Percentiles rank a stretch among this genome's conserved stretches.
These are phyloP conservation scores for Earliella scabrosa DNA, from an alignment of 1,284 basidiomycete species.

Conservation along the genomic window DNA sequence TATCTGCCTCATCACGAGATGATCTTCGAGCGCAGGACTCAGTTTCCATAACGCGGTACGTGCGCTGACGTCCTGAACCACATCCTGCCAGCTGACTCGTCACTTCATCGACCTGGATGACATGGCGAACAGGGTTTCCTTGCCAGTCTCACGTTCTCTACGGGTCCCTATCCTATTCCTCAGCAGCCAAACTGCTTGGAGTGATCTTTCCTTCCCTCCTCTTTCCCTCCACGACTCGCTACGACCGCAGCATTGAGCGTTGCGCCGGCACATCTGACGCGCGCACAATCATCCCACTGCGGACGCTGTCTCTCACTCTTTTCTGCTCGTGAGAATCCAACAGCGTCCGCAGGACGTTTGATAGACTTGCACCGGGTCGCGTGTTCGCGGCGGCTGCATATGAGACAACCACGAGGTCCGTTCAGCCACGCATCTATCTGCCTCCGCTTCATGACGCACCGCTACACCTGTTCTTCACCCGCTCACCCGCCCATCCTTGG, in stretches of 20 bases:
- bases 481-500: not conserved
- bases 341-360: slow-evolving; percentile 9
- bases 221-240: not conserved
- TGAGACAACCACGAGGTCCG: slow-evolving; percentile 15
- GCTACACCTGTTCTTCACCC: no score
- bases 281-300: not conserved
- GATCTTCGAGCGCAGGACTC: slow-evolving; percentile 6
- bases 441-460: slow-evolving; percentile 3
- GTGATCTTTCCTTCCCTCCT: not conserved
- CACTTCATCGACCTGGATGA: not conserved
- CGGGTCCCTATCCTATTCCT: not conserved
- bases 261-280: not conserved
- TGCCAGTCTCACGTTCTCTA: not conserved
- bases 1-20: slow-evolving; percentile 10
- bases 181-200: no score
- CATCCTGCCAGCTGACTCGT: slow-evolving; percentile 17
- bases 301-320: slow-evolving; percentile 16
- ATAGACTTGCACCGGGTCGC: slow-evolving; percentile 24
- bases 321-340: slow-evolving; percentile 14
- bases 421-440: not conserved
- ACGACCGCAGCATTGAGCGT: not conserved
- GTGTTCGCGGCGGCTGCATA: slow-evolving; percentile 14
- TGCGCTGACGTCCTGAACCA: slow-evolving; percentile 10
- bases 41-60: slow-evolving; percentile 14
- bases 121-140: not conserved